Percentiles rank a stretch among this genome's conserved stretches.
These are phyloP conservation scores for Penicillium oxalicum DNA, from an alignment of 2,329 filamentous ascomycete genomes.

Conservation along the genomic window DNA sequence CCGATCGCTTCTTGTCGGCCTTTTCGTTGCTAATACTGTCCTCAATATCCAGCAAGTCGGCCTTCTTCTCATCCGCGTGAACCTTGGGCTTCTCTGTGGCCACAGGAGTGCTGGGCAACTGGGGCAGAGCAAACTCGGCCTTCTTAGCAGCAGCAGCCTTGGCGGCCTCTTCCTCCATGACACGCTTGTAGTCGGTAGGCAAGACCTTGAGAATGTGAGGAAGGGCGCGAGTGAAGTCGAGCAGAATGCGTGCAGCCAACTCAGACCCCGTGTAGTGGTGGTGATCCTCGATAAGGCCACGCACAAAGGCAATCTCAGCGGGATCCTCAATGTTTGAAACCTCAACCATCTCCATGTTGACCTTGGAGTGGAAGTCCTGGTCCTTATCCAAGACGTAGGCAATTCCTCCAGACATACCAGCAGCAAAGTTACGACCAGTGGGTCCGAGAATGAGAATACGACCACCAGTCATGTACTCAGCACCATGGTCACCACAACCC, in stretches of 20 bases:
- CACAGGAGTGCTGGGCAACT: slow-evolving; percentile 56
- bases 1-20: slow-evolving; percentile 82
- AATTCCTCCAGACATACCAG: slow-evolving; percentile 97
- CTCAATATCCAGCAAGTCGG: slow-evolving; percentile 76
- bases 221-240: slow-evolving; percentile 91
- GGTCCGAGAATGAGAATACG: slow-evolving; percentile 79
- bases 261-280: slow-evolving; percentile 97
- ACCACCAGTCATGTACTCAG: slow-evolving; percentile 98
- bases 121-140: slow-evolving; percentile 72
- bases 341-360: slow-evolving; percentile 98
- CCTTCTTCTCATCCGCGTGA: slow-evolving; percentile 60
- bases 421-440: slow-evolving; percentile 94
- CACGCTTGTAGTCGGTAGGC: slow-evolving; percentile 92
- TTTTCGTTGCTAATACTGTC: slow-evolving; percentile 80
- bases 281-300: slow-evolving; percentile 89
- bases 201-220: slow-evolving; percentile 89
- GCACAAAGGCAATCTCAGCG: slow-evolving; percentile 80
- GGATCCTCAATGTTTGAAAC: slow-evolving; percentile 77
- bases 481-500: slow-evolving; percentile 91
- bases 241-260: slow-evolving; percentile 80
- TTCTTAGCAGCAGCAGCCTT: slow-evolving; percentile 83
- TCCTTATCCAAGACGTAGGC: slow-evolving; percentile 89
- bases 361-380: slow-evolving; percentile 83
- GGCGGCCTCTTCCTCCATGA: slow-evolving; percentile 75
- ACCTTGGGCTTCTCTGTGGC: slow-evolving; percentile 54